These are phyloP conservation scores for Linnemannia exigua DNA, from an alignment of 192 early-diverging fungal genomes.

Conservation along the genomic window DNA sequence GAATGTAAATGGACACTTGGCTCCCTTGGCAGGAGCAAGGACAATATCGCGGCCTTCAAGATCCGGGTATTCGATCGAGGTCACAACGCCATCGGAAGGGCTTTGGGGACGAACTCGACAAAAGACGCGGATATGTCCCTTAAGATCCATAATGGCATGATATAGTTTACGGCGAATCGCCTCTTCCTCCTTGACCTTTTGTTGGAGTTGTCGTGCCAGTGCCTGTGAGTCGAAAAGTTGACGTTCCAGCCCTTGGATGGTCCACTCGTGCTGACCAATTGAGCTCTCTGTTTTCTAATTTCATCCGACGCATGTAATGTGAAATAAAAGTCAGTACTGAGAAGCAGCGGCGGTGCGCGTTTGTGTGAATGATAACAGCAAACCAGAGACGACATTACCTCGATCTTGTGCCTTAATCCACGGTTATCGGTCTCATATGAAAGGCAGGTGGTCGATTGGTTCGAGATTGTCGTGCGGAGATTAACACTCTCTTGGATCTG, in stretches of 20 bases:
- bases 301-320: neutral
- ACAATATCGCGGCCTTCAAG: slow-evolving; percentile 1
- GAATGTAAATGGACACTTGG: slow-evolving; percentile 11
- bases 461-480: slow-evolving; percentile 10
- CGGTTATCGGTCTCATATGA: slow-evolving; percentile 10
- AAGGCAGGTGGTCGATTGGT: neutral
- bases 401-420: slow-evolving; percentile 4
- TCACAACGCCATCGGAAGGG: neutral
- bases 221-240: neutral
- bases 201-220: neutral
- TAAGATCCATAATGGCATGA: slow-evolving; percentile 5
- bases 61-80: slow-evolving; percentile 4
- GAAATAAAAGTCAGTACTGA: neutral
- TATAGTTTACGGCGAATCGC: neutral
- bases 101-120: slow-evolving; percentile 2
- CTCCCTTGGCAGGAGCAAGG: neutral
- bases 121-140: slow-evolving; percentile 1
- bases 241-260: neutral
- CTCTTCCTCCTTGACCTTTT: slow-evolving; percentile 1
- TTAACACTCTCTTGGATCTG: neutral
- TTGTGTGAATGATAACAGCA: too few relatives aligned
- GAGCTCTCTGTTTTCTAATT: neutral
- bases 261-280: neutral
- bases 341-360: too few relatives aligned
- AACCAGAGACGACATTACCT: neutral